Evolutionary conservation across 1,139 yeast genomes (phyloP), one percentile per base, ranked within the genome.

Genomic region (Spathaspora sp.): DNA sequence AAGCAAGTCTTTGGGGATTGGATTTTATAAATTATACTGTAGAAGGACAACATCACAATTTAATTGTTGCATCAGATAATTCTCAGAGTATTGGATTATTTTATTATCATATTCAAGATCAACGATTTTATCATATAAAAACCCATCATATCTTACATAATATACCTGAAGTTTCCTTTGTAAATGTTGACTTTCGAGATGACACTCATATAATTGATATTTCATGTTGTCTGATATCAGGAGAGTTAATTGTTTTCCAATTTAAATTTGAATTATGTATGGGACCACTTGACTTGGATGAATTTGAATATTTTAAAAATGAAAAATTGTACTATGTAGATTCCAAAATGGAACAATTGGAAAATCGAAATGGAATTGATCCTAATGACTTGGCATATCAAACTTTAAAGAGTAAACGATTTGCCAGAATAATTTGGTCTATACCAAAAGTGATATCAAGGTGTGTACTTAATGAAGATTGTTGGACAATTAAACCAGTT

Each of bases 1-100:
- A 66, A 27, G 62, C 78, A 1, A 82, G 89, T 0, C 80, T 77
- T 0, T 86, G 93, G 93, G 90, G 90, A 0, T 58, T 82, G 17
- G 88, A 81, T 54, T 62, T 70, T 42, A 43, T 55, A 24, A 45
- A 56, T 1, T 64, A 61, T 44, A 16, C 33, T 2, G 24, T 40
- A 2, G 61, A 20, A 51, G 69, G 55, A 48, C 58, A n/a, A 27
- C 51, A 25, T 2, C 74, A 67, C 43, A 61, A 73, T 47, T 51
- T 80, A 20, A 51, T 85, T 9, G 81, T 70, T 0, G 70, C 78
- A 0, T 78, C 89, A 0, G 89, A 84, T 53, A 86, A 86, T 58
- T 71, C 81, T 1, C 80, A 74, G 47, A 63, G 67, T 13, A 61
- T 81, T 1, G 66, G 78, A 0, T 49, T 82, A 3, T 70, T 78